phyloP scores from a whole-genome alignment of 805 yeast species.

The Ogataea glucozyma region DNA sequence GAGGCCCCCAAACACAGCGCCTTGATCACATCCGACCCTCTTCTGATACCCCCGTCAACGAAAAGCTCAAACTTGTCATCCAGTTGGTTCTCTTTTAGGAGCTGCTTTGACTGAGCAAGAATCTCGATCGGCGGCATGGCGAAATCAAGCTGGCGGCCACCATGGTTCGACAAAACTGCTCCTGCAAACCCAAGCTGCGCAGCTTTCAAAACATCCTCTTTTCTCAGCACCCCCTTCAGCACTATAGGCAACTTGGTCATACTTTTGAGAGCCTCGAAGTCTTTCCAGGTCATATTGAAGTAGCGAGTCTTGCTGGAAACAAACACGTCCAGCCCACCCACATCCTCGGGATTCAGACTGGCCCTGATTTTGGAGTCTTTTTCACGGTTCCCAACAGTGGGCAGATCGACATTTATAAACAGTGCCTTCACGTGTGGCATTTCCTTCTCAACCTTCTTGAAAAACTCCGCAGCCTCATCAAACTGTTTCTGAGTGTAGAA shows the following conservation, averaged over 20 bases:
- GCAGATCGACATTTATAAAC: conserved; percentile 86
- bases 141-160: conserved; percentile 69
- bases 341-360: conserved; percentile 42
- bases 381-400: conserved; percentile 83
- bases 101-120: conserved; percentile 53
- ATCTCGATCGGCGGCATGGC: conserved; percentile 62
- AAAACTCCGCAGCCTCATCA: conserved; percentile 41
- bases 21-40: conserved; percentile 45
- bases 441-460: conserved; percentile 34
- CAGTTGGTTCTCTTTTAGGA: conserved; percentile 42
- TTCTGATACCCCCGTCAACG: conserved; percentile 45
- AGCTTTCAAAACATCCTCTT: conserved; percentile 62
- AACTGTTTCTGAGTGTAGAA: conserved; percentile 66
- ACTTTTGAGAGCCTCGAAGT: conserved; percentile 50
- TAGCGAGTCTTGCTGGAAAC: conserved; percentile 13
- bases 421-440: conserved; percentile 64
- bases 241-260: conserved; percentile 48
- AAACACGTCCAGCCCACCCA: conserved; percentile 15
- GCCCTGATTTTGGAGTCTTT: conserved; percentile 76
- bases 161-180: conserved; percentile 68
- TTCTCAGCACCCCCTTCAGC: conserved; percentile 63
- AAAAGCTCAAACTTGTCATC: conserved; percentile 41
- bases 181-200: conserved; percentile 60
- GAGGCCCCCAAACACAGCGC: conserved; percentile 45
- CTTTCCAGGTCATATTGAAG: conserved; percentile 52